Evolutionary conservation across 768 basidiomycete genomes (phyloP).

Genomic region (Lanmaoa pseudosensibilis): DNA sequence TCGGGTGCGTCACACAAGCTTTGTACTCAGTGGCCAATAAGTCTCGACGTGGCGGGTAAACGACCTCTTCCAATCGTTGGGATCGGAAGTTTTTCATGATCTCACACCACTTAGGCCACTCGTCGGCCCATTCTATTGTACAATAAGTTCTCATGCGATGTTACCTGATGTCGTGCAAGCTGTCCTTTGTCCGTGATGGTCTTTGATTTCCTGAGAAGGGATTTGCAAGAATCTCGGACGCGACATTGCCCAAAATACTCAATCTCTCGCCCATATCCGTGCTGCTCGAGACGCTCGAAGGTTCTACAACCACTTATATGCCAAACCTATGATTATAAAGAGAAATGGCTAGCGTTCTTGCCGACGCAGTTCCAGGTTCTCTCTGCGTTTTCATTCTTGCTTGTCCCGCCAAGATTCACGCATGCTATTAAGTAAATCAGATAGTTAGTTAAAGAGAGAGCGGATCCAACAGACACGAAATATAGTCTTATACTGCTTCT

Average conservation of each 20-base stretch:
- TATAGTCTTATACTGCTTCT: neutral
- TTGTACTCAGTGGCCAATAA: neutral
- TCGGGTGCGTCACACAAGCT: neutral
- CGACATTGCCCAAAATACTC: neutral
- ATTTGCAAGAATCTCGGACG: neutral
- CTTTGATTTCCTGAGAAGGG: neutral
- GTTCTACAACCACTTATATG: neutral
- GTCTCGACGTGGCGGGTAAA: conserved; percentile 1
- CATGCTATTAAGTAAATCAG: conserved; percentile 4
- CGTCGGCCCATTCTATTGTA: neutral
- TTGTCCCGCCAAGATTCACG: neutral
- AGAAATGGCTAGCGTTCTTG: neutral
- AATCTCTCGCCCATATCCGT: neutral
- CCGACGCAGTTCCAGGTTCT: neutral
- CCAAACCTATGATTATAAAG: too few relatives aligned
- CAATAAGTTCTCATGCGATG: neutral
- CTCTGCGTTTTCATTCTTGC: neutral
- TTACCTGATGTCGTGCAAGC: neutral
- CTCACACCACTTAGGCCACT: neutral
- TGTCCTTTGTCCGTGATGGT: neutral
- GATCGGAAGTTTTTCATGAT: neutral
- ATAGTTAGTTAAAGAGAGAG: neutral
- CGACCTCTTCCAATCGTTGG: neutral
- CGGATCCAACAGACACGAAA: neutral
- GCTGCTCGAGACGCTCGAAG: neutral